These are phyloP conservation scores for Leptosphaerulina australis DNA, from an alignment of 2,329 filamentous ascomycete genomes.

Conservation along the genomic window DNA sequence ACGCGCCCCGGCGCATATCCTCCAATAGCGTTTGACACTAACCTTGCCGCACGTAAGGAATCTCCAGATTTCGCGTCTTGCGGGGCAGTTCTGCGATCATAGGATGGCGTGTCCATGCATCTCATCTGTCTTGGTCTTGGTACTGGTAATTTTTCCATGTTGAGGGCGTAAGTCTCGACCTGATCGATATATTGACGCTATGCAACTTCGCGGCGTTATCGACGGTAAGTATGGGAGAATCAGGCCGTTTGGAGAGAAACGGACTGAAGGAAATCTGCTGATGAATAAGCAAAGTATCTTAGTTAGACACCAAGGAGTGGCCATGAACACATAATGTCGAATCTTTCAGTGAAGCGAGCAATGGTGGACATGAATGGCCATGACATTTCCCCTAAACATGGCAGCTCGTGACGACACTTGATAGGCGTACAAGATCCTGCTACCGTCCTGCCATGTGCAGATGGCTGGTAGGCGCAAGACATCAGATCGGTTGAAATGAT, in stretches of 20 bases:
- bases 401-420: neutral
- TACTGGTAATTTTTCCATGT: neutral
- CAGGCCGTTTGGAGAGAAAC: neutral
- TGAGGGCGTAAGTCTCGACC: slow-evolving; percentile 10
- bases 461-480: neutral
- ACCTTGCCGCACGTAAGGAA: neutral
- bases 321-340: neutral
- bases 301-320: neutral
- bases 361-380: neutral
- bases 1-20: slow-evolving; percentile 2
- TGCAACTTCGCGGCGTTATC: slow-evolving; percentile 1
- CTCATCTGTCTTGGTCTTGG: neutral
- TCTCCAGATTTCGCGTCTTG: neutral
- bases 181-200: slow-evolving; percentile 1
- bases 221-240: neutral
- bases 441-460: neutral
- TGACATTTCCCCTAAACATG: neutral
- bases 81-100: slow-evolving; percentile 3
- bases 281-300: neutral
- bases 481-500: neutral
- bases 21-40: neutral
- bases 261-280: neutral
- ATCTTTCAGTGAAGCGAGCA: neutral
- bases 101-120: slow-evolving; percentile 1
- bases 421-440: neutral